phyloP scores from a whole-genome alignment of 2,329 filamentous ascomycete species.

The Diaporthe batatas region DNA sequence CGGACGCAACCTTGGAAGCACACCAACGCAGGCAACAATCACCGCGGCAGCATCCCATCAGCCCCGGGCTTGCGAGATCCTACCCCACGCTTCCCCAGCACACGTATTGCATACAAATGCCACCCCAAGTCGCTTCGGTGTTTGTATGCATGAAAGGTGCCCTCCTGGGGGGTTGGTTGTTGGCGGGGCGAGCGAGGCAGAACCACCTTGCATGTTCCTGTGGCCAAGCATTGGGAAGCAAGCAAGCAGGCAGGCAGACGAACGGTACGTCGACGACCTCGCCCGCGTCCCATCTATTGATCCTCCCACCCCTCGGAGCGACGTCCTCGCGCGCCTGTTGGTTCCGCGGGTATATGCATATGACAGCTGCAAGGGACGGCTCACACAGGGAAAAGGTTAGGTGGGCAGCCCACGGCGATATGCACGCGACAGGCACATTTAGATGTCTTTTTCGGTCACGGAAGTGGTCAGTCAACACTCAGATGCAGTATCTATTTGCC shows the following conservation, averaged over 20 bases:
- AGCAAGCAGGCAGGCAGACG: background rate
- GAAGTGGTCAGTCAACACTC: background rate
- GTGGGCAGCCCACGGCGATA: too few relatives aligned
- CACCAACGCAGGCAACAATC: background rate
- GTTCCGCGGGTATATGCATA: constrained; percentile 11
- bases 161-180: background rate
- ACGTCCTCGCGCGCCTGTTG: background rate
- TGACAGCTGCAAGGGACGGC: constrained; percentile 31
- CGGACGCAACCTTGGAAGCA: background rate
- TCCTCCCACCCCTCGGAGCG: too few relatives aligned
- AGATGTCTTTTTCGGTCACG: background rate
- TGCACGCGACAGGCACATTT: too few relatives aligned
- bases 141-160: background rate
- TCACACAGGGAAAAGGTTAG: background rate
- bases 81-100: background rate
- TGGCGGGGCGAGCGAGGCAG: background rate
- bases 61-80: background rate
- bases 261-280: background rate
- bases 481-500: too few relatives aligned
- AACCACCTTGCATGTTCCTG: too few relatives aligned
- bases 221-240: background rate
- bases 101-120: too few relatives aligned
- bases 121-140: background rate
- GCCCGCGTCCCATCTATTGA: too few relatives aligned
- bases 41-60: background rate